These are phyloP conservation scores for Suaeda aralocaspica DNA, from an alignment of 148 eudicot species.

Conservation along the genomic window DNA sequence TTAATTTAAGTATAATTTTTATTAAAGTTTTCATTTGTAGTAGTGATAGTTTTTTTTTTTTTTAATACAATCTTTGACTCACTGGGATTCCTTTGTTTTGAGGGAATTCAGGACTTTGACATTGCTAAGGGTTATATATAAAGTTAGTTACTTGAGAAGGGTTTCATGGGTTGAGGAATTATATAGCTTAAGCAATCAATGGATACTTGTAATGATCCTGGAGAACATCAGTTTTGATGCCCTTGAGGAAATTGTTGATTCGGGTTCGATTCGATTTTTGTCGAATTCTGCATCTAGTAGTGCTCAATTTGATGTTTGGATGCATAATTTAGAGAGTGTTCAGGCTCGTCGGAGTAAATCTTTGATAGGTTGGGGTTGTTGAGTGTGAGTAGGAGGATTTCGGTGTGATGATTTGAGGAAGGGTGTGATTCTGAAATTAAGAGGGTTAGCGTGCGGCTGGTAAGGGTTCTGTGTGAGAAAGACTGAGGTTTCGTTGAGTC, in stretches of 20 bases:
- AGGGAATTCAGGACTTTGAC: conserved; percentile 48
- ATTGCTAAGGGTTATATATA: conserved; percentile 38
- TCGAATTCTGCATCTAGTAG: conserved; percentile 26
- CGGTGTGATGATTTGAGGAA: conserved; percentile 21
- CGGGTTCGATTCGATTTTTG: conserved; percentile 21
- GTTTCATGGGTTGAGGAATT: conserved; percentile 76
- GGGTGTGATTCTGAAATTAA: conserved; percentile 25
- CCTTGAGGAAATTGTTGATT: conserved; percentile 51
- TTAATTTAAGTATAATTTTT: conserved; percentile 1
- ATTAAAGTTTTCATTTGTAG: conserved; percentile 7
- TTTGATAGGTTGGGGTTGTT: conserved; percentile 54
- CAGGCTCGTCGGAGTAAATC: conserved; percentile 66
- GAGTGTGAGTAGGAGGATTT: conserved; percentile 28
- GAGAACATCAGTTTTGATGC: conserved; percentile 72
- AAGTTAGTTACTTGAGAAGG: conserved; percentile 45
- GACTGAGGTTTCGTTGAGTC: conserved; percentile 46
- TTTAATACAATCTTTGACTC: conserved; percentile 17
- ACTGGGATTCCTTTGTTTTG: conserved; percentile 35
- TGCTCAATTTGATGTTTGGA: conserved; percentile 60
- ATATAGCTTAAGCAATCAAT: conserved; percentile 36
- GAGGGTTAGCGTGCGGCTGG: conserved; percentile 22
- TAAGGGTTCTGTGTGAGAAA: conserved; percentile 31
- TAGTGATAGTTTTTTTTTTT: conserved; percentile 13
- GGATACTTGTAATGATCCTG: conserved; percentile 54
- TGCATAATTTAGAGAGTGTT: conserved; percentile 56